Evolutionary conservation across 805 yeast species (phyloP).

Genomic region (Yarrowia porcina): DNA sequence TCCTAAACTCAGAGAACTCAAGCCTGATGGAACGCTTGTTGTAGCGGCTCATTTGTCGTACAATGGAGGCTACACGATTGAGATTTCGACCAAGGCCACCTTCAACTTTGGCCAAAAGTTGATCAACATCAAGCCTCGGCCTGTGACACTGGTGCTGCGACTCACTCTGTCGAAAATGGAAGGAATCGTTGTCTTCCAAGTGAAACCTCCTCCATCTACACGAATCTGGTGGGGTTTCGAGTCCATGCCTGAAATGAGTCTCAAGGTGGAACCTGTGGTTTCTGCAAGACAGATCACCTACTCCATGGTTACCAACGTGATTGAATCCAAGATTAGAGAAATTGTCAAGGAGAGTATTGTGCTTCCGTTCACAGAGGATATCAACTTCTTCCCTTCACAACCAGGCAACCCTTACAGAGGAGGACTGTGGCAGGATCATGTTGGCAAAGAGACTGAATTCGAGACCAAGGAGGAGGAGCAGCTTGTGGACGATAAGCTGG

Average conservation of each 20-base stretch:
- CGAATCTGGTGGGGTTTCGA: slow-evolving; percentile 90
- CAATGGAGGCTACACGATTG: slow-evolving; percentile 70
- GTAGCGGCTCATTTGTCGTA: slow-evolving; percentile 63
- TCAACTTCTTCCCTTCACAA: slow-evolving; percentile 62
- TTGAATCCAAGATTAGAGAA: slow-evolving; percentile 74
- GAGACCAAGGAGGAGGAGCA: not conserved
- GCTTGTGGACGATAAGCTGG: not conserved
- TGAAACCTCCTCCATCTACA: slow-evolving; percentile 89
- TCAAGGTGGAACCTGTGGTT: slow-evolving; percentile 86
- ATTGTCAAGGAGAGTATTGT: slow-evolving; percentile 78
- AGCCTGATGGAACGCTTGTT: slow-evolving; percentile 75
- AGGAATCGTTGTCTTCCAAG: slow-evolving; percentile 65
- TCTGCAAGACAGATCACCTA: slow-evolving; percentile 79
- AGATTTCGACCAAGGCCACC: slow-evolving; percentile 75
- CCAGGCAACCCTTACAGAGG: slow-evolving; percentile 73
- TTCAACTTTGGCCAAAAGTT: slow-evolving; percentile 73
- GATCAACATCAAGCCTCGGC: slow-evolving; percentile 49
- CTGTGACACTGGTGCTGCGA: slow-evolving; percentile 68
- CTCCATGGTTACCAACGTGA: slow-evolving; percentile 71
- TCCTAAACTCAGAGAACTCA: slow-evolving; percentile 63
- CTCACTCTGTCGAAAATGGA: slow-evolving; percentile 64
- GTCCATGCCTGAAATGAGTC: slow-evolving; percentile 67
- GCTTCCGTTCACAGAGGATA: slow-evolving; percentile 84
- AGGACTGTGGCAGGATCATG: slow-evolving; percentile 77
- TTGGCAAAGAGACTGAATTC: slow-evolving; percentile 24